Evolutionary conservation across 148 eudicot species (phyloP), one percentile per base, ranked within the genome.

Genomic region (Camellia granthamiana): DNA sequence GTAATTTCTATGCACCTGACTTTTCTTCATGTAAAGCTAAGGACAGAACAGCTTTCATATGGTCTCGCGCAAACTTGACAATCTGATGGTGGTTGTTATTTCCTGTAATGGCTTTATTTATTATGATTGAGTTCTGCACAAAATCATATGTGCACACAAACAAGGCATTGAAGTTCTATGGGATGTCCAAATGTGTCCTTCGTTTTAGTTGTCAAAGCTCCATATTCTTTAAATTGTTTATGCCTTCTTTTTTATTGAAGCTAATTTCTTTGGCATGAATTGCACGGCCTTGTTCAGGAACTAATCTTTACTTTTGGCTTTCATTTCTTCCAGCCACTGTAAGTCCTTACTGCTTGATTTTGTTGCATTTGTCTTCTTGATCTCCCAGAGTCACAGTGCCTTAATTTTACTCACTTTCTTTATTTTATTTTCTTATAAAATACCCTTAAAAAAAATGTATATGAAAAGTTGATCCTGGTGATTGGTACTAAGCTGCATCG

Each of bases 401-500:
- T n/a, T 72, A n/a, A 4, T 18, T 42, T 69, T 69, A 44, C 41
- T 74, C 16, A 55, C 77, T 30, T 74, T 38, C 19, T 55, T 74
- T 14, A 30, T 7, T 47, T 7, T 3, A 18, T 30, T 23, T 55
- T 56, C 12, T 5, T 38, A 38, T 30, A 30, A 30, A 30, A 30
- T 30, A 30, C 38, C 38, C 38, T 30, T 30, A 13, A 67, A 11
- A 67, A 67, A 10, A 18, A 38, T 55, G 21, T 12, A 6, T 38
- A 23, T 30, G 65, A 21, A 63, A 80, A 93, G 97, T 77, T 90
- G 84, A 89, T 86, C 69, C 81, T 90, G 67, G 15, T 86, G 62
- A 83, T 93, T 2, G 93, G 95, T 21, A 88, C 95, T 46, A 93
- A 93, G 74, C 81, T 93, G 75, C 97, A 93, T 66, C 89, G 78